These are phyloP conservation scores for Agrostemma githago DNA, from an alignment of 148 eudicot genomes.

Conservation along the genomic window DNA sequence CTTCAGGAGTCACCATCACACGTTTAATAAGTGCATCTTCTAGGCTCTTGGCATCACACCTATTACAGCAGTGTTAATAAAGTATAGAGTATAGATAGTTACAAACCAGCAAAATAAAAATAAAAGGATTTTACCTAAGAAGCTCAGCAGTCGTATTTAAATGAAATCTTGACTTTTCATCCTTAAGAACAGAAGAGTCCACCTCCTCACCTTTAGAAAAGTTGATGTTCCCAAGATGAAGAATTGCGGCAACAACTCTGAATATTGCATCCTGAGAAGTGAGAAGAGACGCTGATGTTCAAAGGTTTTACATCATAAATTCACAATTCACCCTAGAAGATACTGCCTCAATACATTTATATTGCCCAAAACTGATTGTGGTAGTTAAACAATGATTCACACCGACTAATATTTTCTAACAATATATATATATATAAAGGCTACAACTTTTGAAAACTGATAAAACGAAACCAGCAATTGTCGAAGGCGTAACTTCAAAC, in stretches of 20 bases:
- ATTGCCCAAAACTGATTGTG: not conserved
- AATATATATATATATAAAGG: not conserved
- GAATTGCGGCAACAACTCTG: slow-evolving; percentile 86
- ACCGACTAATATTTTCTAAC: not conserved
- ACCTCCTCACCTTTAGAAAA: slow-evolving; percentile 86
- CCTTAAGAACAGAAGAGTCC: slow-evolving; percentile 86
- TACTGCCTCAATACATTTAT: not conserved
- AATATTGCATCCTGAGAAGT: slow-evolving; percentile 93
- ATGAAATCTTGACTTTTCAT: slow-evolving; percentile 87
- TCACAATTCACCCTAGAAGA: not conserved
- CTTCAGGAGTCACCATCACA: slow-evolving; percentile 99
- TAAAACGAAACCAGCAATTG: not conserved
- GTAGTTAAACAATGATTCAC: not conserved
- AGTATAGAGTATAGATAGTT: not conserved
- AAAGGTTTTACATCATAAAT: slow-evolving; percentile 9
- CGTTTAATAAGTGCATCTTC: slow-evolving; percentile 95
- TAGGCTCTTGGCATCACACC: slow-evolving; percentile 89
- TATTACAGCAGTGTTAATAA: slow-evolving; percentile 26
- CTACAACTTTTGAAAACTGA: not conserved
- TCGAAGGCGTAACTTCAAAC: too few relatives aligned
- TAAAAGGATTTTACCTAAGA: slow-evolving; percentile 50
- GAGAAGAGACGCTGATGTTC: slow-evolving; percentile 24
- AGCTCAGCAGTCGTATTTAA: slow-evolving; percentile 77
- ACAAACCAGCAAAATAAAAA: slow-evolving; percentile 3
- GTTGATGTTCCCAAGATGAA: slow-evolving; percentile 92